A percentile compares a stretch with the other conserved stretches of the same genome.
Conservation (phyloP, 257 asterid genomes). For the Salvia miltiorrhiza region DNA sequence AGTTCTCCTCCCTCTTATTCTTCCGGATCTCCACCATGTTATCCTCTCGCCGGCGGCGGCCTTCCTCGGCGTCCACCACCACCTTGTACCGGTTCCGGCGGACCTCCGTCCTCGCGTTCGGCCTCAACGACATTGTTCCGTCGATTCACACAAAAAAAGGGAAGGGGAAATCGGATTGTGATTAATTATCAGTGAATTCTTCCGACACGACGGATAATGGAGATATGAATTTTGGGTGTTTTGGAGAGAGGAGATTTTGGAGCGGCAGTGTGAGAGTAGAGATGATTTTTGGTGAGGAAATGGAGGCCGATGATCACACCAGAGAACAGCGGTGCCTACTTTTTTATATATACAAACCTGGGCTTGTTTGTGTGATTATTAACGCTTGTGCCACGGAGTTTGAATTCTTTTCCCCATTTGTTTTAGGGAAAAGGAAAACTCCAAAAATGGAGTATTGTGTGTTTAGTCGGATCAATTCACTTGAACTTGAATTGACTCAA, state of each 20-base stretch:
- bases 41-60: conserved; percentile 90
- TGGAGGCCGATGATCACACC: conserved; percentile 8
- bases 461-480: too few species aligned
- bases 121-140: conserved; percentile 80
- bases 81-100: conserved; percentile 97
- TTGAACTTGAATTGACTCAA: too few species aligned
- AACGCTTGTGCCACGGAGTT: conserved; percentile 28
- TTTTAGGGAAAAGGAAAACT: too few species aligned
- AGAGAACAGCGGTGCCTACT: conserved; percentile 9
- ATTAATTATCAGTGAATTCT: conserved; percentile 2
- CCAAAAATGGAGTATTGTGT: too few species aligned
- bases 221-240: neutral
- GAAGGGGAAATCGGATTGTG: neutral
- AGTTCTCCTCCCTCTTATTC: conserved; percentile 75
- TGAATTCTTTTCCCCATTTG: neutral
- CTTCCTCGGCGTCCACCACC: conserved; percentile 95
- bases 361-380: conserved; percentile 18
- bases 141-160: conserved; percentile 24
- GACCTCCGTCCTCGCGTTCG: conserved; percentile 71
- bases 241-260: neutral
- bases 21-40: conserved; percentile 97
- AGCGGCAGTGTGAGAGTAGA: neutral
- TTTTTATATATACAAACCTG: neutral
- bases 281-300: neutral
- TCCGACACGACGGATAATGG: neutral